Evolutionary conservation across 208 protist genomes (phyloP).

Genomic region (Leishmania guyanensis): DNA sequence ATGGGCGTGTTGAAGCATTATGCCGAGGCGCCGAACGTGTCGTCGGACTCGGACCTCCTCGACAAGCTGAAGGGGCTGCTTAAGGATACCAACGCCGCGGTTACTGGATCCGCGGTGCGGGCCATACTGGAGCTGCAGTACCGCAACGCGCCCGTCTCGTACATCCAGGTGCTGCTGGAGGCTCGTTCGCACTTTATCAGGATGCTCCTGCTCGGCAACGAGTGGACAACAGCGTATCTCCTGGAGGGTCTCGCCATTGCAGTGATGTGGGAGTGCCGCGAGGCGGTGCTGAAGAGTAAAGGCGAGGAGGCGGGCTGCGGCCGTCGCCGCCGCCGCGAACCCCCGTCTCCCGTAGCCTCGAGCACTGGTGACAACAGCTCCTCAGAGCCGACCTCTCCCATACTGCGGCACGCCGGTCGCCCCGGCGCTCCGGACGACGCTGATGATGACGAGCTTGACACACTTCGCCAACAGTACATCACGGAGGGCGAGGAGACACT

Average conservation of each 20-base stretch:
- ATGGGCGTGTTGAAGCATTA: constrained; percentile 98
- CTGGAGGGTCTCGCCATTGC: constrained; percentile 91
- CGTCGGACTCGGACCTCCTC: constrained; percentile 88
- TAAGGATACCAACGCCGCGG: constrained; percentile 96
- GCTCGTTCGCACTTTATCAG: constrained; percentile 90
- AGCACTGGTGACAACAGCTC: not conserved
- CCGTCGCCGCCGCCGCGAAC: not conserved
- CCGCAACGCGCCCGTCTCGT: constrained; percentile 33
- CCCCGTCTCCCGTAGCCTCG: not conserved
- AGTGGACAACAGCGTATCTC: constrained; percentile 98
- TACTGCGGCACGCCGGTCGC: not conserved
- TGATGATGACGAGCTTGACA: constrained; percentile 10
- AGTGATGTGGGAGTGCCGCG: constrained; percentile 37
- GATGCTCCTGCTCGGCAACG: constrained; percentile 92
- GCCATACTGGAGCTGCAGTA: constrained; percentile 80
- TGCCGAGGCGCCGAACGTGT: constrained; percentile 91
- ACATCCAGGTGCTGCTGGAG: constrained; percentile 40
- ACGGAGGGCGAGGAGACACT: constrained; percentile 70
- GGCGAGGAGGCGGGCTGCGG: constrained; percentile 3
- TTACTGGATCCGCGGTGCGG: constrained; percentile 96
- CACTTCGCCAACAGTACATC: constrained; percentile 16
- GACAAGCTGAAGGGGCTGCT: constrained; percentile 93
- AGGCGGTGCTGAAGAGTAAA: constrained; percentile 15
- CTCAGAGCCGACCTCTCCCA: not conserved
- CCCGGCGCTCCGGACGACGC: constrained; percentile 3